Base-by-base conservation (phyloP, 1,284 basidiomycete genomes). In the Ceratobasidium sp. region DNA sequence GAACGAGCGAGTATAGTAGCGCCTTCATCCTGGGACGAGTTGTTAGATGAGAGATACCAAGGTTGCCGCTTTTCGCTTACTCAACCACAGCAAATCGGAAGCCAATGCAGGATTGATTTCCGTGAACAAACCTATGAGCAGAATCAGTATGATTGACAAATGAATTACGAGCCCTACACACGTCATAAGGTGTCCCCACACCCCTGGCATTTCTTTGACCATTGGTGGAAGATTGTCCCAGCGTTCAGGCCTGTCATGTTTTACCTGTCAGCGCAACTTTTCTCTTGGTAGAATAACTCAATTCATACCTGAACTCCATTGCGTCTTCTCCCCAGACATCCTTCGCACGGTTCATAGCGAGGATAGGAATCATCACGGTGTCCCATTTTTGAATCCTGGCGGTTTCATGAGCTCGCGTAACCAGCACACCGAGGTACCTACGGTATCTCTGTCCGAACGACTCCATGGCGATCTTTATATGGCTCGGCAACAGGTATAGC, bases 71-170 rank as follows among this genome's bases (percentile, higher is more conserved):
- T 42, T 33, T 23, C 1, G 83, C 86, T 79, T 79, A 91, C 90
- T 94, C 92, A 23, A 90, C 86, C 33, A 94, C 81, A 1, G 92
- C 88, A 82, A 94, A 94, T 6, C 91, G 89, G 82, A 91, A 94
- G 0, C 93, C 93, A 60, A 92, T 92, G 82, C 91, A 92, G 1
- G 90, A 15, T 10, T 73, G 68, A 18, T 46, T 63, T 61, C 71
- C 53, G 6, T 67, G 49, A 46, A 55, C 23, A 26, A 60, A 94
- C 1, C 60, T 61, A 39, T 23, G 15, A 33, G 28, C 20, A 46
- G 10, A 33, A 23, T 61, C 13, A 51, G 56, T 55, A 28, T 39
- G 13, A 10, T 7, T n/a, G 4, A 26, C 33, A 28, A 28, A 15
- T 23, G n/a, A 13, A 40, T 10, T 66, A 40, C 6, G 6, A 12